Percentiles rank a stretch among this genome's conserved stretches.
These are phyloP conservation scores for Dispira parvispora DNA, from an alignment of 192 early-diverging fungal genomes.

Conservation along the genomic window DNA sequence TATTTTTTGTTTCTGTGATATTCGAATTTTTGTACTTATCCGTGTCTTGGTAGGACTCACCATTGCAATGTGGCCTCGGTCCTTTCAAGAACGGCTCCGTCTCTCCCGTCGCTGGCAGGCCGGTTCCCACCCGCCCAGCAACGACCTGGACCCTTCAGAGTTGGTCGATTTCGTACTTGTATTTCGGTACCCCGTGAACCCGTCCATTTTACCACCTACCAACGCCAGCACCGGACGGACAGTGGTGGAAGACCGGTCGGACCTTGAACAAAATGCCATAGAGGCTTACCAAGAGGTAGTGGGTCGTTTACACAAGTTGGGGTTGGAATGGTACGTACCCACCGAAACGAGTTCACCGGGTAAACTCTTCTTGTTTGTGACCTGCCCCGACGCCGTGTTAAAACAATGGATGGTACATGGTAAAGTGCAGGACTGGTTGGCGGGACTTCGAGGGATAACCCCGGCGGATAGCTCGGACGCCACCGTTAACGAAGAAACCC, in stretches of 20 bases:
- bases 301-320: not conserved
- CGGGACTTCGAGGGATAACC: slow-evolving; percentile 33
- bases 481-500: slow-evolving; percentile 11
- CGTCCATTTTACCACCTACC: not conserved
- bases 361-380: slow-evolving; percentile 43
- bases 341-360: slow-evolving; percentile 10
- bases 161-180: slow-evolving; percentile 12
- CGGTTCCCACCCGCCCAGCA: not conserved
- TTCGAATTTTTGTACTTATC: too few relatives aligned
- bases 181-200: not conserved
- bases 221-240: too few relatives aligned
- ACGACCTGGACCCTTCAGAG: slow-evolving; percentile 3
- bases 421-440: slow-evolving; percentile 57
- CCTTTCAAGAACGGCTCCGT: too few relatives aligned
- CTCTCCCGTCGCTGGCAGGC: too few relatives aligned
- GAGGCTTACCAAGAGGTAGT: slow-evolving; percentile 4
- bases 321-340: not conserved
- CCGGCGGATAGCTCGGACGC: slow-evolving; percentile 12
- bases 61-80: too few relatives aligned
- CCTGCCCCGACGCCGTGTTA: slow-evolving; percentile 36
- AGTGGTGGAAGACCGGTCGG: not conserved
- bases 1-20: too few relatives aligned
- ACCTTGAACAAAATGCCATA: not conserved
- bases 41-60: too few relatives aligned
- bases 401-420: slow-evolving; percentile 25